Base-by-base conservation (phyloP, 139 green algal genomes). In the Volvox reticuliferus region DNA sequence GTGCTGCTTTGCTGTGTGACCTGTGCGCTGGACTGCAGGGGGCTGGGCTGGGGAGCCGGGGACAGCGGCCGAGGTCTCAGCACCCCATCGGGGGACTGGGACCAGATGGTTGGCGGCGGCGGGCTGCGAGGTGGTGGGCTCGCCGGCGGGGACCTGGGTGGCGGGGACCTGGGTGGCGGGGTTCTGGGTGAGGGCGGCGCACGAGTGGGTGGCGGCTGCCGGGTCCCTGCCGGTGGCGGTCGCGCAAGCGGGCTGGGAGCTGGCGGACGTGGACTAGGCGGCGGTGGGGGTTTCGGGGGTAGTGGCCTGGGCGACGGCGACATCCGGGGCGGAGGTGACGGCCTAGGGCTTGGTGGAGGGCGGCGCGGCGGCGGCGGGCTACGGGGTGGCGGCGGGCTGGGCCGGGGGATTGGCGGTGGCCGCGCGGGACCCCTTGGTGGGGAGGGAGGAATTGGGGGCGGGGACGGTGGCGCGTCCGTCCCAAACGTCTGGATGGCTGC, bases 51-150 rank as follows among this genome's bases (percentile, higher is more conserved):
- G 16, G 19, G 19, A 73, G 76, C 14, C 33, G 32, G 32, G 16
- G 76, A 61, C 13, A 61, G 55, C n/a, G 80, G 80, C 2, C 26
- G 22, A 30, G 14, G 55, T 55, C 5, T 9, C 44, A 5, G 28
- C 20, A 19, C 44, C 44, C 26, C 50, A 30, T 3, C 12, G 80
- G 80, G 16, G 62, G 30, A 33, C 32, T 61, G 30, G 78, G 78
- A 55, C 44, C 44, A 5, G 44, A 55, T 14, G 44, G 44, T 9
- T 19, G 78, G 76, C 32, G 76, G 76, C 32, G 76, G 76, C 21
- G 78, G 78, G 78, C 78, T 84, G 78, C 35, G 78, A n/a, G 78
- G 78, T 68, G 78, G 78, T 13, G 36, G 78, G 36, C 35, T 67
- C 35, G 78, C 35, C 1, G 78, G 78, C 18, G 37, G 78, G 0